Evolutionary conservation across 257 asterid genomes (phyloP), one percentile per base, ranked within the genome.

Genomic region (Solanum dulcamara): DNA sequence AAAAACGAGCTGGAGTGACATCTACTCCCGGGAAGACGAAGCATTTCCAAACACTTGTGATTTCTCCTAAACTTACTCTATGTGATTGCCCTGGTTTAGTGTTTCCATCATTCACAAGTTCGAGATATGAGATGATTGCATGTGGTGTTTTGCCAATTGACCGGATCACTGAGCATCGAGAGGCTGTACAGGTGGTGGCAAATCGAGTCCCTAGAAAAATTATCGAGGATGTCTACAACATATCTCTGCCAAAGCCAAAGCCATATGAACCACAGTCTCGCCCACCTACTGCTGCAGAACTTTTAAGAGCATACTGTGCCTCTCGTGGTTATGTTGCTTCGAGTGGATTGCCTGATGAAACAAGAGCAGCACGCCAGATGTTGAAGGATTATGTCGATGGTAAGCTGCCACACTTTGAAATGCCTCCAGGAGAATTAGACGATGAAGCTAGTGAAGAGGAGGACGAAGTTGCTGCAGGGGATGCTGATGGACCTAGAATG

Each of bases 21-120:
- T 95, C 99, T 30, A 97, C 98, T 85, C 98, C 98, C 1, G 99
- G 99, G 84, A 97, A 97, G 90, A 97, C 99, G 0, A 97, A 97
- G 90, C 99, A 97, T 88, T 97, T 97, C 87, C 99, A 97, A 83
- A 97, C 99, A 64, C 85, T 97, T n/a, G 93, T 92, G 87, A 94
- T 97, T 59, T 97, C 99, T 0, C 97, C 95, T 51, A 92, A 89
- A 88, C 97, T 97, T 3, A 95, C 97, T 59, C 93, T 97, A 22
- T 97, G 99, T 82, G 99, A 97, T 91, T 97, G 99, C 89, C 99
- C 99, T 3, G 99, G 99, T 64, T 81, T 97, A 87, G 99, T 95
- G 15, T 97, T 97, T 80, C 99, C 99, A 42, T 97, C 99, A 67
- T 95, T 95, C 77, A 94, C 99, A 7, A 97, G 99, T 86, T 97